Evolutionary conservation across 2,329 filamentous ascomycete species (phyloP).

Genomic region (Pseudogymnoascus sp.): DNA sequence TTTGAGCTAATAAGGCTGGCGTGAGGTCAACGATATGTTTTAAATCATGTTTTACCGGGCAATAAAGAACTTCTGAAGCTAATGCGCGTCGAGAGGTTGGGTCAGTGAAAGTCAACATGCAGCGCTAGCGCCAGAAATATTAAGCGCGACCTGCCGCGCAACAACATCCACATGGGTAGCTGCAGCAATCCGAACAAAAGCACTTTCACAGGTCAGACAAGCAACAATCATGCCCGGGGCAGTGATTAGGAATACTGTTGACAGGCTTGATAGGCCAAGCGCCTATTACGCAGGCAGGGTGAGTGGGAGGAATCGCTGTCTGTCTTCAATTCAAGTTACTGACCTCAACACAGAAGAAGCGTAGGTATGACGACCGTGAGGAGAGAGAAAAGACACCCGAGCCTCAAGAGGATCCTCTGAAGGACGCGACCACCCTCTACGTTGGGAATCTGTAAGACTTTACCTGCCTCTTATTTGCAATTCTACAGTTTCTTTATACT

Average conservation of each 20-base stretch:
- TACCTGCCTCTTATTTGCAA: constrained; percentile 28
- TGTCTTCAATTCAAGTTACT: constrained; percentile 17
- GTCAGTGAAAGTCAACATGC: constrained; percentile 6
- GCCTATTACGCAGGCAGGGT: constrained; percentile 87
- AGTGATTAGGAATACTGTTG: constrained; percentile 62
- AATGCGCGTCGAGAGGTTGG: constrained; percentile 3
- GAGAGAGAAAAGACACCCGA: constrained; percentile 39
- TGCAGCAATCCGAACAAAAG: constrained; percentile 3
- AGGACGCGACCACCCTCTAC: constrained; percentile 87
- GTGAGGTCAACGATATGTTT: neutral
- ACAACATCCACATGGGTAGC: constrained; percentile 1
- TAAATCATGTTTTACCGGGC: constrained; percentile 1
- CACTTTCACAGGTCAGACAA: constrained; percentile 5
- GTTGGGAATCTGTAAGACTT: constrained; percentile 76
- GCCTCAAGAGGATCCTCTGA: constrained; percentile 66
- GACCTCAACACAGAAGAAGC: constrained; percentile 45
- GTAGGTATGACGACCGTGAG: constrained; percentile 46
- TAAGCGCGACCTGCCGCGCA: constrained; percentile 10
- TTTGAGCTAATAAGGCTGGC: constrained; percentile 1
- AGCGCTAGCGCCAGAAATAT: constrained; percentile 9
- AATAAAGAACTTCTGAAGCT: neutral
- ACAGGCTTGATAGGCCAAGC: constrained; percentile 87
- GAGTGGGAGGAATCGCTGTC: constrained; percentile 27
- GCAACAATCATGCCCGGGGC: constrained; percentile 25
- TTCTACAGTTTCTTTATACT: constrained; percentile 8